Base-by-base conservation (phyloP, 805 yeast genomes). In the Pichia heedii region DNA sequence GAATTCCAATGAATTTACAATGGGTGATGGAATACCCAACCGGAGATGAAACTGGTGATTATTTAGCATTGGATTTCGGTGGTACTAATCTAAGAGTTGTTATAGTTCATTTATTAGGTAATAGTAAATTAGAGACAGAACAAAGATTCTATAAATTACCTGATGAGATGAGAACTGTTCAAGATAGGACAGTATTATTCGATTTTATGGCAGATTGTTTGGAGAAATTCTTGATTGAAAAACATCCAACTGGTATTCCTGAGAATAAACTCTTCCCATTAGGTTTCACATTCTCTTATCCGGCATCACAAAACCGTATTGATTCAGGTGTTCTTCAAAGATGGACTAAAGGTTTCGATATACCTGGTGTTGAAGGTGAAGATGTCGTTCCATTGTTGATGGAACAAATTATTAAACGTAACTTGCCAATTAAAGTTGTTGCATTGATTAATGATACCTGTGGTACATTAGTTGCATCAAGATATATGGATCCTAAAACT, bases 331-430 rank as follows among this genome's bases (percentile, higher is more conserved):
- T 85, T 47, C 74, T 90, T 63, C 96, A 89, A 73, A 79, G 95
- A 66, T 93, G 98, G 98, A 93, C 98, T 50, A 93, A 93, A 71
- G 98, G 98, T 52, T 93, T 85, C 68, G 96, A 93, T 65, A 88
- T 93, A 55, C 86, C 81, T 43, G 85, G 84, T 50, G 97, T 93
- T 44, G 98, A 93, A 70, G 97, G 97, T 51, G 75, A 84, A 45
- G 96, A 93, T 60, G 97, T 90, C 46, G 96, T 84, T 42, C 95
- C 95, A 49, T 70, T 90, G 81, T 74, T 93, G 57, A 93, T 82
- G 71, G 73, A 71, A 19, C 84, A 94, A 37, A 72, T 93, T 48
- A 69, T 73, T 50, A 74, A 73, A 57, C 70, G 73, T 54, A 66
- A 74, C 20, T 78, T 88, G 41, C 96, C 97, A 52, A 86, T 93